A percentile compares a stretch with the other conserved stretches of the same genome.
These are phyloP conservation scores for Ilyonectria mors-panacis DNA, from an alignment of 2,329 filamentous ascomycete species.

Conservation along the genomic window DNA sequence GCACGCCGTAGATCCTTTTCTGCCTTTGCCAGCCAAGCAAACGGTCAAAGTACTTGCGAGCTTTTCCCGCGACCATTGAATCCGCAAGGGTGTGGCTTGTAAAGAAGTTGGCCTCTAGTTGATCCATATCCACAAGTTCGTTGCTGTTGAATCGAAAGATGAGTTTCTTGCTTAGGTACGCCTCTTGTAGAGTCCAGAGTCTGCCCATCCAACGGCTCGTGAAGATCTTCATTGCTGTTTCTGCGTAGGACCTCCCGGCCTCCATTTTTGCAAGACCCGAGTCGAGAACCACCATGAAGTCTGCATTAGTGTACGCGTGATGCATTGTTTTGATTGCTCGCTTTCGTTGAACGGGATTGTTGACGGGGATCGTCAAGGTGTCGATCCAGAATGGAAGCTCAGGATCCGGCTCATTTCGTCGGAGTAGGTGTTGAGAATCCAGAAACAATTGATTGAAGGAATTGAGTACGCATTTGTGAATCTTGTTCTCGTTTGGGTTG, in stretches of 20 bases:
- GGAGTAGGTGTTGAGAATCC: not conserved
- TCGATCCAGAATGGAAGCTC: not conserved
- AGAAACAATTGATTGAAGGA: not conserved
- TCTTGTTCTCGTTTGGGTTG: not conserved
- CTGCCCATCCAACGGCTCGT: not conserved
- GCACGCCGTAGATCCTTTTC: not conserved
- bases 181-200: not conserved
- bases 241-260: not conserved
- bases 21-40: not conserved
- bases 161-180: not conserved
- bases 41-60: not conserved
- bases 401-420: not conserved
- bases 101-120: not conserved
- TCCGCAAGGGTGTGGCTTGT: not conserved
- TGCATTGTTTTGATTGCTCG: not conserved
- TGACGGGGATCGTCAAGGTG: not conserved
- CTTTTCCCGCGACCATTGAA: not conserved
- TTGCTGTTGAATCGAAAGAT: not conserved
- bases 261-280: not conserved
- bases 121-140: not conserved
- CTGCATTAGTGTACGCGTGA: not conserved
- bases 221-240: not conserved
- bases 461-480: not conserved
- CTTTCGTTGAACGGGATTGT: not conserved
- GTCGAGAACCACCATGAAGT: not conserved